Evolutionary conservation across 2,329 filamentous ascomycete species (phyloP), one percentile per base, ranked within the genome.

Genomic region (Cytospora piceicola): DNA sequence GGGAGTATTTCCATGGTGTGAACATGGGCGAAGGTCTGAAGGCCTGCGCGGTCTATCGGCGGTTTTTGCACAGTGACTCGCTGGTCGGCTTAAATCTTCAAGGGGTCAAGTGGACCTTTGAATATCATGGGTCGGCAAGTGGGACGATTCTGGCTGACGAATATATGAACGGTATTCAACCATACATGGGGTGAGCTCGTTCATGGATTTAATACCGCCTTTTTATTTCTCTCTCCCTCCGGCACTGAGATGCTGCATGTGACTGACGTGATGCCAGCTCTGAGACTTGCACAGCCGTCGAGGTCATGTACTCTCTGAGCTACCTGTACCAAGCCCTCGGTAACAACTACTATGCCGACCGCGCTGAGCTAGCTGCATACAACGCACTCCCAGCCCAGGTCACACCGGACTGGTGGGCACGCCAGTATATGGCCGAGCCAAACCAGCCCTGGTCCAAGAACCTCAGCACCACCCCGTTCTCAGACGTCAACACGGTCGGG

Each of bases 221-320:
- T n/a, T n/a, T n/a, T n/a, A n/a, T n/a, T n/a, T n/a, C n/a, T n/a
- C n/a, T n/a, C n/a, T 14, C 9, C 14, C 11, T 20, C 6, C 11
- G 5, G 29, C 6, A 52, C 32, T 29, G 15, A 29, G 17, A 12
- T 61, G 58, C 34, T 34, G 32, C 32, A 29, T 34, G 32, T 36
- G 34, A 32, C 22, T 64, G 30, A 29, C 36, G 14, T 27, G 55
- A 17, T 36, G 20, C 15, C 32, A 65, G 63, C 15, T 61, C 63
- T 3, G 63, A 61, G 63, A 61, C 63, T 2, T 61, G 63, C 39
- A 65, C 58, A 15, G 63, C 63, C 15, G 63, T 65, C 8, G 57
- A 65, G 58, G 58, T 58, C n/a, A 61, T 65, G 63, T 65, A 65
- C 52, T 65, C 58, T 8, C 63, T 65, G 11, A 65, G 63, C 53